Evolutionary conservation across 2,329 filamentous ascomycete species (phyloP).

Genomic region (Juglanconis sp.): DNA sequence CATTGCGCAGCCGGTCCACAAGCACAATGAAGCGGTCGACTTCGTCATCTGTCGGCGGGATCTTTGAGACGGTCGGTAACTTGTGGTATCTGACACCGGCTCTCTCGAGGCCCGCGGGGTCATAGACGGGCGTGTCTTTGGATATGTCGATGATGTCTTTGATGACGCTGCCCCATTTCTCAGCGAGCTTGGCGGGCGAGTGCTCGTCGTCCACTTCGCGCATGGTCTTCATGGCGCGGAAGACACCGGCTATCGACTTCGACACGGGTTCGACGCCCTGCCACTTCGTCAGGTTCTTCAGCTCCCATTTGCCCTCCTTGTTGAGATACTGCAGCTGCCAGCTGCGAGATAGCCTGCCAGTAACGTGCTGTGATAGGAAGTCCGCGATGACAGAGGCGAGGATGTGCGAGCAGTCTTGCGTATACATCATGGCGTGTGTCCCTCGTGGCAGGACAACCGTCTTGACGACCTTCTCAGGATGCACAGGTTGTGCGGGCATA

Average conservation of each 20-base stretch:
- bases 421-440: slow-evolving; percentile 81
- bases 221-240: slow-evolving; percentile 89
- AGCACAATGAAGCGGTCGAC: slow-evolving; percentile 52
- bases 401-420: slow-evolving; percentile 69
- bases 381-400: slow-evolving; percentile 79
- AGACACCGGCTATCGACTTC: slow-evolving; percentile 71
- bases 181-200: slow-evolving; percentile 69
- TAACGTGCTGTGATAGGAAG: slow-evolving; percentile 74
- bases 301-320: slow-evolving; percentile 93
- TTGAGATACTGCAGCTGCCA: slow-evolving; percentile 92
- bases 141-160: slow-evolving; percentile 85
- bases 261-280: slow-evolving; percentile 75
- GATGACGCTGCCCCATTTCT: slow-evolving; percentile 63
- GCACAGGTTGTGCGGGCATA: slow-evolving; percentile 46
- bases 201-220: slow-evolving; percentile 84
- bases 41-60: slow-evolving; percentile 64
- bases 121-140: slow-evolving; percentile 86
- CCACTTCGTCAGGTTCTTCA: slow-evolving; percentile 95
- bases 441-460: slow-evolving; percentile 70
- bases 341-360: slow-evolving; percentile 72
- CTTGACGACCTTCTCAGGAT: slow-evolving; percentile 58
- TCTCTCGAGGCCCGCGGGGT: slow-evolving; percentile 66
- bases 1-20: slow-evolving; percentile 57
- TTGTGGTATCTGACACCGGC: slow-evolving; percentile 74
- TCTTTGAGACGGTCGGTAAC: slow-evolving; percentile 87